Evolutionary conservation across 2,329 filamentous ascomycete species (phyloP).

Genomic region (Fusarium zealandicum): DNA sequence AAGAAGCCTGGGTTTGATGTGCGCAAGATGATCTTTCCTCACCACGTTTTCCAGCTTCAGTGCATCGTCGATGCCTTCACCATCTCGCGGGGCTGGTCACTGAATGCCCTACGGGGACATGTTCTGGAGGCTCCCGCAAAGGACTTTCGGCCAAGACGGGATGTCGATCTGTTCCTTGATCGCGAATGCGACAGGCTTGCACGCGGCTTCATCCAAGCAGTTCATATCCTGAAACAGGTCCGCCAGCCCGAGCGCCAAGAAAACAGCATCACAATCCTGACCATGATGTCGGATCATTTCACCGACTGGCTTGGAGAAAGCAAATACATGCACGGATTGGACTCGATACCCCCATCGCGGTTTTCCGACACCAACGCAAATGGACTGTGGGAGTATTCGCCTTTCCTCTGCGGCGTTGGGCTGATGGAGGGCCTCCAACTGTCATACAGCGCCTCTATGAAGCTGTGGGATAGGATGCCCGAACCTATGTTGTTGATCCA

Average conservation of each 20-base stretch:
- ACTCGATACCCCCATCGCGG: constrained; percentile 49
- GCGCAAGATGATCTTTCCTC: constrained; percentile 51
- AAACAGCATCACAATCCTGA: constrained; percentile 1
- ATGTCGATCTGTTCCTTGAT: constrained; percentile 55
- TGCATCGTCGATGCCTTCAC: constrained; percentile 58
- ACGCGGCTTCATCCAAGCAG: constrained; percentile 16
- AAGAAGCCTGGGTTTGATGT: constrained; percentile 51
- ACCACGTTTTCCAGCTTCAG: constrained; percentile 59
- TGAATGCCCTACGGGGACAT: constrained; percentile 45
- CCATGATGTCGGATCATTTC: constrained; percentile 21
- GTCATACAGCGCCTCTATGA: constrained; percentile 45
- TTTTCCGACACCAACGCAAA: constrained; percentile 52
- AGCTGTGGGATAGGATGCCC: constrained; percentile 50
- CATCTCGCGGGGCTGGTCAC: constrained; percentile 54
- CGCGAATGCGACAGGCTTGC: constrained; percentile 41
- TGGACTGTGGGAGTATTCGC: constrained; percentile 57
- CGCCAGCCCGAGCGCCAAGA: not conserved
- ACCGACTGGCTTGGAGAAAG: constrained; percentile 25
- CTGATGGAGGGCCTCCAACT: constrained; percentile 54
- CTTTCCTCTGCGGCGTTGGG: constrained; percentile 56
- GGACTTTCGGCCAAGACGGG: constrained; percentile 48
- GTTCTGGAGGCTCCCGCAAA: constrained; percentile 45
- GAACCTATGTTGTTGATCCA: constrained; percentile 53
- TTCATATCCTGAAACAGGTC: not conserved
- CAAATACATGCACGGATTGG: constrained; percentile 11